phyloP scores from a whole-genome alignment of 495 filamentous ascomycete genomes.

The Talaromyces wortmannii region DNA sequence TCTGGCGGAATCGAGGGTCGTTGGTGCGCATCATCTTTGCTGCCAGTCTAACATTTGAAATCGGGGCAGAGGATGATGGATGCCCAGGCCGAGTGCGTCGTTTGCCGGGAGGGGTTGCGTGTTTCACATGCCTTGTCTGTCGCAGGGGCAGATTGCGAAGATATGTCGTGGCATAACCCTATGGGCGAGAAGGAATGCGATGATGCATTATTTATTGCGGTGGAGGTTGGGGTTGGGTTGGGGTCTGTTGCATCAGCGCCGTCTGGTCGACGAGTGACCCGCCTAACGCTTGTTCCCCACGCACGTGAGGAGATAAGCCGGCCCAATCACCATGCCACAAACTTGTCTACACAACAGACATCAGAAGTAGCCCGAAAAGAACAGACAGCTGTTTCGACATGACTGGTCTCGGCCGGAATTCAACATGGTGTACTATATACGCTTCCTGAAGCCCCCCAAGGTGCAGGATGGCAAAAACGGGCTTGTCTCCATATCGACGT shows the following conservation, averaged over 20 bases:
- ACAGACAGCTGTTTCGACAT: too few species aligned
- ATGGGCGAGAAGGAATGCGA: too few species aligned
- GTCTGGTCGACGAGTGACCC: neutral
- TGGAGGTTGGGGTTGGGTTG: too few species aligned
- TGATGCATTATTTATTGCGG: too few species aligned
- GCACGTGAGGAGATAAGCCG: neutral
- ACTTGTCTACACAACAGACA: neutral
- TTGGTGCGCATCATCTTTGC: conserved; percentile 55
- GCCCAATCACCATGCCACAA: neutral
- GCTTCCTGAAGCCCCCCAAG: conserved; percentile 61
- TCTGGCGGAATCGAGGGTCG: conserved; percentile 90
- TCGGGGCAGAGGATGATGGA: neutral
- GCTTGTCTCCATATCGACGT: conserved; percentile 31
- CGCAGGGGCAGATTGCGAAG: too few species aligned
- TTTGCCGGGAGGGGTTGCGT: too few species aligned
- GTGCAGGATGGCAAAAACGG: conserved; percentile 31
- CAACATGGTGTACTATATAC: conserved; percentile 63
- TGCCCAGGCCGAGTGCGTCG: too few species aligned
- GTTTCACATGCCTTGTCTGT: too few species aligned
- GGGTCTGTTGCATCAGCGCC: neutral
- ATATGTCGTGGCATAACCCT: too few species aligned
- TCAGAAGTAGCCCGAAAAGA: neutral
- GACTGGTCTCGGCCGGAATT: neutral
- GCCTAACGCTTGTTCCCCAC: neutral
- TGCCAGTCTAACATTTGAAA: neutral